Evolutionary conservation across 169 alveolate genomes (phyloP).

Genomic region (Babesia bigemina): DNA sequence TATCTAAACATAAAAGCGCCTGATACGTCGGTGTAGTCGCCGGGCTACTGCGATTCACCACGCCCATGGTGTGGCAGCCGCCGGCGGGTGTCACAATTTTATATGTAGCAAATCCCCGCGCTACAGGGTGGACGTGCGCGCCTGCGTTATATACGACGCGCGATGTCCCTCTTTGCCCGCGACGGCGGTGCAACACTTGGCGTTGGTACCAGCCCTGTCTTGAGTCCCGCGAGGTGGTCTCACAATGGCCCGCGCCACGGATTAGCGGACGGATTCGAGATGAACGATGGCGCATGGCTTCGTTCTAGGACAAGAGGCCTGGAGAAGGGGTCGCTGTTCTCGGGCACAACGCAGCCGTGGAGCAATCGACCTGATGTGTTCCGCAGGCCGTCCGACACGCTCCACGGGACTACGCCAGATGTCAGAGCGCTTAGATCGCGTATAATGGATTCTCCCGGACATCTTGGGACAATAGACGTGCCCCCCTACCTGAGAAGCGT

Average conservation of each 20-base stretch:
- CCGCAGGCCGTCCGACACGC: slow-evolving; percentile 14
- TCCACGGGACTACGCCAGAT: slow-evolving; percentile 30
- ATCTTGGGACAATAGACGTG: slow-evolving; percentile 9
- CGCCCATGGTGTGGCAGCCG: slow-evolving; percentile 14
- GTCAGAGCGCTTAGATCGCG: slow-evolving; percentile 34
- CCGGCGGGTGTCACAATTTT: not conserved
- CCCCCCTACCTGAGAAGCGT: slow-evolving; percentile 40
- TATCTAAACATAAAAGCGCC: no score
- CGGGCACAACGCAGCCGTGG: slow-evolving; percentile 6
- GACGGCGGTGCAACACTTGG: slow-evolving; percentile 2
- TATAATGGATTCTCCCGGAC: slow-evolving; percentile 24
- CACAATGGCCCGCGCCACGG: not conserved
- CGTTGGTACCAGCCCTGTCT: slow-evolving; percentile 31
- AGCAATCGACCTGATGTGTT: slow-evolving; percentile 4
- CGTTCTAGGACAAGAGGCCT: not conserved
- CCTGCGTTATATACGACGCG: not conserved
- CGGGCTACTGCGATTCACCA: not conserved
- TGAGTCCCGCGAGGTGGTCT: slow-evolving; percentile 29
- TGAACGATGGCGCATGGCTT: not conserved
- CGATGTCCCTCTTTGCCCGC: slow-evolving; percentile 27
- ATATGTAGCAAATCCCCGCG: not conserved
- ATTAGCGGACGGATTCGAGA: not conserved
- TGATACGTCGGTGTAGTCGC: not conserved
- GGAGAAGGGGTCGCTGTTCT: not conserved
- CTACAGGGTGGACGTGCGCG: slow-evolving; percentile 10